phyloP scores from a whole-genome alignment of 2,329 filamentous ascomycete species.

The Claviceps spartinae region DNA sequence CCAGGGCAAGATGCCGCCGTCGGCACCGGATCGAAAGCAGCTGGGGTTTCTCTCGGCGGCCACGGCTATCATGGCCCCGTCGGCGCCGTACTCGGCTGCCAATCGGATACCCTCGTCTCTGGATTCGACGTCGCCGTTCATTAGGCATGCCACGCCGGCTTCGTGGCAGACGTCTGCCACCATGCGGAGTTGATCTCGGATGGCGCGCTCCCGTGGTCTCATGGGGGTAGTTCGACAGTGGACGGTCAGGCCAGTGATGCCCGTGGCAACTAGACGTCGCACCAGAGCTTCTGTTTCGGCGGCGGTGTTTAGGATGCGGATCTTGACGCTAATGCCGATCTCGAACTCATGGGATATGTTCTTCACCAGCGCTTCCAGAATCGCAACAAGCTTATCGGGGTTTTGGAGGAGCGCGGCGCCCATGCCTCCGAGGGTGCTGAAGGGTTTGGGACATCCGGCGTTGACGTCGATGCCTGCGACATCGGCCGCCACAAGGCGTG shows the following conservation, averaged over 20 bases:
- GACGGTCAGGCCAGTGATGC: constrained; percentile 82
- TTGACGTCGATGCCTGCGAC: constrained; percentile 95
- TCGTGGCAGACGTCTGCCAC: constrained; percentile 67
- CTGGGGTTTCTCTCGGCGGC: constrained; percentile 84
- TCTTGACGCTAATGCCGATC: constrained; percentile 95
- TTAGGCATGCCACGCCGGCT: constrained; percentile 78
- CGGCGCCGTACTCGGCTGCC: constrained; percentile 66
- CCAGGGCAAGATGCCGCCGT: constrained; percentile 65
- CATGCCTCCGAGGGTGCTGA: constrained; percentile 90
- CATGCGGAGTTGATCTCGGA: constrained; percentile 76
- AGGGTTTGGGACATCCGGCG: constrained; percentile 94
- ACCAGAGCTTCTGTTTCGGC: constrained; percentile 69
- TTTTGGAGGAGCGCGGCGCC: constrained; percentile 79
- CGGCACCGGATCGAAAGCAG: constrained; percentile 57
- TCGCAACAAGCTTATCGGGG: constrained; percentile 70
- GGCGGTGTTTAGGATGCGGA: constrained; percentile 67
- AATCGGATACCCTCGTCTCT: constrained; percentile 60
- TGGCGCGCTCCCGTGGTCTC: constrained; percentile 77
- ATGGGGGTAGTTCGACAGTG: constrained; percentile 96
- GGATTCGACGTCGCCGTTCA: constrained; percentile 83
- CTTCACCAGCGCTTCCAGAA: constrained; percentile 68
- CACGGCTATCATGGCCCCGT: constrained; percentile 95
- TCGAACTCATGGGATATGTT: constrained; percentile 65
- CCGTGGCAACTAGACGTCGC: constrained; percentile 63
- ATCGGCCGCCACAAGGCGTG: constrained; percentile 69